phyloP scores from a whole-genome alignment of 139 green algal genomes.

The Micromonas commoda region DNA sequence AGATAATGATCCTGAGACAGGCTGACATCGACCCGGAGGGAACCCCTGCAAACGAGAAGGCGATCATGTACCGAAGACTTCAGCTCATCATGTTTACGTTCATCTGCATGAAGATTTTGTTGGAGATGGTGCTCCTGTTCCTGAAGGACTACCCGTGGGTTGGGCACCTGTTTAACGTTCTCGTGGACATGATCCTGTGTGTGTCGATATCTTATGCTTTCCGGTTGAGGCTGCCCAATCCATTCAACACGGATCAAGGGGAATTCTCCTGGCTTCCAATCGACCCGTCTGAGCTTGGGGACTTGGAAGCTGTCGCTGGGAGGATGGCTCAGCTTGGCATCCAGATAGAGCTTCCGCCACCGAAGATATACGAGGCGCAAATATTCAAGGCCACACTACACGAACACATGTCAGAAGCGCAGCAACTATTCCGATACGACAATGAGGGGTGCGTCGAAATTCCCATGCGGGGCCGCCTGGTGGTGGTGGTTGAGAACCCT shows the following conservation, averaged over 20 bases:
- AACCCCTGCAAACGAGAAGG: background rate
- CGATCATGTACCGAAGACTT: background rate
- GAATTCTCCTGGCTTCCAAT: background rate
- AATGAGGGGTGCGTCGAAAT: no score
- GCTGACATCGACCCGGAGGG: background rate
- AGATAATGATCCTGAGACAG: background rate
- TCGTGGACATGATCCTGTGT: constrained; percentile 1
- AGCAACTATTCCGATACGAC: no score
- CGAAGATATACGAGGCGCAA: no score
- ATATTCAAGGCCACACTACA: no score
- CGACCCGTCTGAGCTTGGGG: background rate
- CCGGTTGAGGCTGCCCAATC: background rate
- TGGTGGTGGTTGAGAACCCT: no score
- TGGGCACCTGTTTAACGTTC: background rate
- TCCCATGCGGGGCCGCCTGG: no score
- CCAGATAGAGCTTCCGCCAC: no score
- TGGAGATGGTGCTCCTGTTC: constrained; percentile 8
- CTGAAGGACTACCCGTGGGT: background rate
- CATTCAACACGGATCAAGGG: background rate
- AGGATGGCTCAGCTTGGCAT: no score
- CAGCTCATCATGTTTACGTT: constrained; percentile 19
- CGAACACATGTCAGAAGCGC: no score
- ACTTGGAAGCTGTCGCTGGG: no score
- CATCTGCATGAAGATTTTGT: background rate
- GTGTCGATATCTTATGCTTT: background rate